A percentile compares a stretch with the other conserved stretches of the same genome.
Conservation (phyloP, 2,329 filamentous ascomycete species). For the Aureobasidium lini region DNA sequence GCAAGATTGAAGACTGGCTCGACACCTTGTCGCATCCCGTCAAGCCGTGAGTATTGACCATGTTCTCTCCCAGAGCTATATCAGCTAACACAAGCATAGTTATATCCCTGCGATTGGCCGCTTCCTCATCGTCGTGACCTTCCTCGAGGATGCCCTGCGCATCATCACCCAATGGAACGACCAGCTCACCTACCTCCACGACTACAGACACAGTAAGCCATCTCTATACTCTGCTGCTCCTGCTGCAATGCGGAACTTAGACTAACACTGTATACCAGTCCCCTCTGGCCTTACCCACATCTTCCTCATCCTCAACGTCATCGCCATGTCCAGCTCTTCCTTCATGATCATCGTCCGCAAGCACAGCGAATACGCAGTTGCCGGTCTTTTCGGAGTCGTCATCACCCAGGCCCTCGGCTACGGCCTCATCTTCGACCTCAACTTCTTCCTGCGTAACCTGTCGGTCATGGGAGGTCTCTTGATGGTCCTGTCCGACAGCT, state of each 20-base stretch:
- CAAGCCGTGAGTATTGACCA: conserved; percentile 71
- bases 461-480: conserved; percentile 94
- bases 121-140: conserved; percentile 96
- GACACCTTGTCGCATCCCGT: conserved; percentile 83
- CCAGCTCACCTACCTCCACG: conserved; percentile 84
- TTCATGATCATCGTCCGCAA: conserved; percentile 83
- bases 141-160: conserved; percentile 90
- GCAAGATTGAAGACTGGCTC: conserved; percentile 93
- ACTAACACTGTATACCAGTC: conserved; percentile 48
- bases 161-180: conserved; percentile 98
- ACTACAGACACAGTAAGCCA: conserved; percentile 83
- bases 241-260: not conserved
- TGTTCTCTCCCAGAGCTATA: not conserved
- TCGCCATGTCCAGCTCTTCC: conserved; percentile 80
- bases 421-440: conserved; percentile 95
- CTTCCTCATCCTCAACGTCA: conserved; percentile 84
- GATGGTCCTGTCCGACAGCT: conserved; percentile 97
- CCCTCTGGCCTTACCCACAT: conserved; percentile 81
- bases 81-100: conserved; percentile 39
- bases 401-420: conserved; percentile 92
- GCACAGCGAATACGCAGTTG: conserved; percentile 87
- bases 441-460: conserved; percentile 99
- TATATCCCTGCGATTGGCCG: conserved; percentile 92
- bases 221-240: conserved; percentile 26
- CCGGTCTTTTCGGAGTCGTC: conserved; percentile 82